Evolutionary conservation across 441 rosid species (phyloP), one percentile per base, ranked within the genome.

Genomic region (Pelargonium australe): DNA sequence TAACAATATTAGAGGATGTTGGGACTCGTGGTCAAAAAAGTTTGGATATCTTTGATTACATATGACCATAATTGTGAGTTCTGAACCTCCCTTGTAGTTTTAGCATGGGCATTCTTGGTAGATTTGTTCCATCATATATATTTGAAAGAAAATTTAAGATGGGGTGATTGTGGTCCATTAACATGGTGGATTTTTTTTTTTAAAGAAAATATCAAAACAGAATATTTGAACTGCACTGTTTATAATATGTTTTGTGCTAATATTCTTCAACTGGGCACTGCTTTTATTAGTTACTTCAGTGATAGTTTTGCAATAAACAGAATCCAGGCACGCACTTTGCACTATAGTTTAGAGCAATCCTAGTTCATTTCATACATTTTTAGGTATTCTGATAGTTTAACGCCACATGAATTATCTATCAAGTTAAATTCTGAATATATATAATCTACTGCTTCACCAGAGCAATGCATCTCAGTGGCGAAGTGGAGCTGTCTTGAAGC

Each of bases 381-480:
- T 28, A 8, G 64, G 47, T 16, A 41, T 31, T 40, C 10, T 73
- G 61, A 17, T 25, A 17, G 34, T 19, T 64, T 28, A 68, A 44
- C 51, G 3, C 28, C n/a, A 43, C 58, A 47, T 11, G 12, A 70
- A 41, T 19, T 43, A 37, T 20, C 14, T 31, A 40, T 55, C 60
- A 10, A 55, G 65, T 67, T 47, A 58, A 68, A 68, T 62, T 41
- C 44, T 72, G 62, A 80, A 73, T 70, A 70, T 63, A 62, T 73
- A 62, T 72, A 9, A 73, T 79, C 45, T 68, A 12, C 75, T 78
- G 13, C 76, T n/a, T 74, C 79, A 55, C 69, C 68, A 95, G 98
- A 86, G 86, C 41, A 95, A 86, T 83, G 78, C 98, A 78, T 95
- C 98, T 61, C 98, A 92, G 65, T 86, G 86, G 83, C 86, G 97